These are phyloP conservation scores for Cryptococcus wingfieldii DNA, from an alignment of 1,284 basidiomycete species.

Conservation along the genomic window DNA sequence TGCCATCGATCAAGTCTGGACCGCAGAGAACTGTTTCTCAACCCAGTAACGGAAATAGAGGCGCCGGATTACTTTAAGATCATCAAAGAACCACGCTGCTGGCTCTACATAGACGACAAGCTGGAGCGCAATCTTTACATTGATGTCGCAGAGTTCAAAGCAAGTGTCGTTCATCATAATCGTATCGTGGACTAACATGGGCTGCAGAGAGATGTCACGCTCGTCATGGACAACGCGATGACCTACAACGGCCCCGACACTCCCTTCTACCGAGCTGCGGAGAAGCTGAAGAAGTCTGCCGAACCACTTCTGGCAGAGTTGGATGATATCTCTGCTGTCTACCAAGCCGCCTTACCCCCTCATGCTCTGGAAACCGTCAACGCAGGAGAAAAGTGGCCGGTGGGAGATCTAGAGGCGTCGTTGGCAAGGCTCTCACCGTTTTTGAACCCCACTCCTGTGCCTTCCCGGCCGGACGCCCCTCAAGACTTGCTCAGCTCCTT, in stretches of 20 bases:
- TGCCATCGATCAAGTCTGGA: conserved; percentile 59
- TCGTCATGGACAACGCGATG: conserved; percentile 82
- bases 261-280: conserved; percentile 67
- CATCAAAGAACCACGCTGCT: conserved; percentile 83
- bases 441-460: conserved; percentile 2
- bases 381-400: neutral
- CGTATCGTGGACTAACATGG: conserved; percentile 3
- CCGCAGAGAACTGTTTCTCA: conserved; percentile 66
- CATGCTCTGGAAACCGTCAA: neutral
- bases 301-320: conserved; percentile 62
- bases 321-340: conserved; percentile 36
- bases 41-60: conserved; percentile 70
- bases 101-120: conserved; percentile 73
- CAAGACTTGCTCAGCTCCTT: conserved; percentile 62
- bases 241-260: conserved; percentile 78
- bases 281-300: conserved; percentile 61
- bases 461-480: conserved; percentile 33
- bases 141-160: conserved; percentile 70
- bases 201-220: conserved; percentile 67
- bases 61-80: conserved; percentile 92
- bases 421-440: conserved; percentile 44
- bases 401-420: conserved; percentile 69
- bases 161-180: conserved; percentile 38
- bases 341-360: neutral
- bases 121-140: conserved; percentile 74